A percentile compares a stretch with the other conserved stretches of the same genome.
Evolutionary conservation across 2,329 filamentous ascomycete species (phyloP).

Genomic region (Aspergillus neoniger): DNA sequence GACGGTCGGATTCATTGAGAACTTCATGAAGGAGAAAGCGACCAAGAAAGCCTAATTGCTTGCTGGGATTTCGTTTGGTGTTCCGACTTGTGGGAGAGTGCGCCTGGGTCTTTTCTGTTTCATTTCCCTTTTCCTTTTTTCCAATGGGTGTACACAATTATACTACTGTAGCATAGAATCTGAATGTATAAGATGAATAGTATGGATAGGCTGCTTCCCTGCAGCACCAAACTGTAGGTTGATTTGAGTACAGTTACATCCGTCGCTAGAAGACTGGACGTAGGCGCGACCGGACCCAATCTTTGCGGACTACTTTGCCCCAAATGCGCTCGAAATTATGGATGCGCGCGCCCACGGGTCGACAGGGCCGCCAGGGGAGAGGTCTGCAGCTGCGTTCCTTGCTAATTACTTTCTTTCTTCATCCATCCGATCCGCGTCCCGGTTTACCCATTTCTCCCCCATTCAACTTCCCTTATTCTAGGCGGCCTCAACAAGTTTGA

Average conservation of each 20-base stretch:
- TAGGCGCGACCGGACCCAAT: neutral
- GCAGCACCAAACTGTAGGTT: neutral
- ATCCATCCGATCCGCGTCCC: conserved; percentile 2
- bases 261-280: neutral
- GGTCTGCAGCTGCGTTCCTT: neutral
- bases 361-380: conserved; percentile 4
- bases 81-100: neutral
- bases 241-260: neutral
- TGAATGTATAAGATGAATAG: conserved; percentile 21
- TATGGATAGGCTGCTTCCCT: neutral
- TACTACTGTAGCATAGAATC: conserved; percentile 30
- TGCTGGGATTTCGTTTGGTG: conserved; percentile 7
- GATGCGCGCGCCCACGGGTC: conserved; percentile 4
- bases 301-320: neutral
- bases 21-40: conserved; percentile 34
- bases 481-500: conserved; percentile 1
- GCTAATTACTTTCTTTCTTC: neutral
- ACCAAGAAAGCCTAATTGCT: conserved; percentile 18
- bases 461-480: neutral
- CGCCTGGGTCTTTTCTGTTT: conserved; percentile 12
- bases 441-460: neutral
- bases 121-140: conserved; percentile 2
- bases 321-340: neutral
- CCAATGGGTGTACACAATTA: conserved; percentile 26
- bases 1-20: conserved; percentile 40